Evolutionary conservation across 176 grass and related monocot genomes (phyloP).

Genomic region (Carex scoparia): DNA sequence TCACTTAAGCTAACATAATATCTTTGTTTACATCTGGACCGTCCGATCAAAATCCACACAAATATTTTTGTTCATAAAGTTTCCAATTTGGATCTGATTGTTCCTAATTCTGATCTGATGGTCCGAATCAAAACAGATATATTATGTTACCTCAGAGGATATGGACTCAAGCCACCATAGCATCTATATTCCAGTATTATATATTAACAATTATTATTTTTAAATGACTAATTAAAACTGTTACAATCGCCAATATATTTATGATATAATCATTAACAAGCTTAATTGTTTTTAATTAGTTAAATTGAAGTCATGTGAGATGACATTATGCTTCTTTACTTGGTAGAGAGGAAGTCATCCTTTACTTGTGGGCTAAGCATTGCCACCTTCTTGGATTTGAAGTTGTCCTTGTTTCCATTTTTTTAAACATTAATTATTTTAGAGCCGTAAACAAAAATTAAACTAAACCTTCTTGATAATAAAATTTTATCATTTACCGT

Average conservation of each 20-base stretch:
- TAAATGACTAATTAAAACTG: background rate
- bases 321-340: background rate
- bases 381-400: background rate
- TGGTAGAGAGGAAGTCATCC: background rate
- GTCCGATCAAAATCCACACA: no score
- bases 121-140: no score
- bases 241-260: background rate
- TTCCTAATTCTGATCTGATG: no score
- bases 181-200: no score
- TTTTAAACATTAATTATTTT: background rate
- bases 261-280: background rate
- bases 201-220: background rate
- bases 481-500: background rate
- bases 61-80: no score
- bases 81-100: no score
- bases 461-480: background rate
- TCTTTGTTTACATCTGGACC: no score
- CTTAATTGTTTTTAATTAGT: background rate
- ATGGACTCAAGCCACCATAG: no score
- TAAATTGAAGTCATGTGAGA: background rate
- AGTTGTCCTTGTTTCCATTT: background rate
- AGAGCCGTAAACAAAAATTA: background rate
- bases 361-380: constrained; percentile 21
- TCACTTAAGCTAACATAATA: no score
- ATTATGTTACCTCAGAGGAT: no score